Evolutionary conservation across 345 rosid genomes (phyloP).

Genomic region (Salix purpurea): DNA sequence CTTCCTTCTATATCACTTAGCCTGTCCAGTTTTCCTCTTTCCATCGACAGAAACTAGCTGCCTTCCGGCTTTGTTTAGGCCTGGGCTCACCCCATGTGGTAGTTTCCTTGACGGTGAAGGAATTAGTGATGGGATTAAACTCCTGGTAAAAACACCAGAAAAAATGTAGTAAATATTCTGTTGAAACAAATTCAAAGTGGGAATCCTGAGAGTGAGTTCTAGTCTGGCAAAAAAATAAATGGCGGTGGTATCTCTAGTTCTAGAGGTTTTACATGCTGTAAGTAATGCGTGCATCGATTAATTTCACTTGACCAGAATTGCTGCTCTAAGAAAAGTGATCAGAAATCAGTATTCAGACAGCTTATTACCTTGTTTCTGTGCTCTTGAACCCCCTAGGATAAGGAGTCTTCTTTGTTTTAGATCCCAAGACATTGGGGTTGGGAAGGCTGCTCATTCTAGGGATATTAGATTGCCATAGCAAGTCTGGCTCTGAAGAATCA

Average conservation of each 20-base stretch:
- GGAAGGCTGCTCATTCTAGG: slow-evolving; percentile 45
- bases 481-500: slow-evolving; percentile 62
- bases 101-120: slow-evolving; percentile 56
- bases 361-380: slow-evolving; percentile 45
- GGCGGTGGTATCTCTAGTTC: neutral
- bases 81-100: slow-evolving; percentile 35
- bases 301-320: neutral
- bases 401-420: slow-evolving; percentile 29
- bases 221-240: neutral
- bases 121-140: slow-evolving; percentile 63
- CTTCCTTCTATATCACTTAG: slow-evolving; percentile 41
- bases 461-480: slow-evolving; percentile 48
- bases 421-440: slow-evolving; percentile 29
- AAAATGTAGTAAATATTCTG: neutral
- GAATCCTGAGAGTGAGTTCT: neutral
- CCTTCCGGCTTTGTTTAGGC: slow-evolving; percentile 30
- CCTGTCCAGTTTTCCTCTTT: slow-evolving; percentile 47
- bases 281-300: neutral
- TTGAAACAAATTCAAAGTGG: neutral
- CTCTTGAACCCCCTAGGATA: slow-evolving; percentile 6
- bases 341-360: neutral
- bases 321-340: neutral
- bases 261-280: neutral
- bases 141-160: slow-evolving; percentile 35
- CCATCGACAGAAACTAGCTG: slow-evolving; percentile 39